Evolutionary conservation across 805 yeast species (phyloP).

Genomic region (Suhomyces xylopsoci): DNA sequence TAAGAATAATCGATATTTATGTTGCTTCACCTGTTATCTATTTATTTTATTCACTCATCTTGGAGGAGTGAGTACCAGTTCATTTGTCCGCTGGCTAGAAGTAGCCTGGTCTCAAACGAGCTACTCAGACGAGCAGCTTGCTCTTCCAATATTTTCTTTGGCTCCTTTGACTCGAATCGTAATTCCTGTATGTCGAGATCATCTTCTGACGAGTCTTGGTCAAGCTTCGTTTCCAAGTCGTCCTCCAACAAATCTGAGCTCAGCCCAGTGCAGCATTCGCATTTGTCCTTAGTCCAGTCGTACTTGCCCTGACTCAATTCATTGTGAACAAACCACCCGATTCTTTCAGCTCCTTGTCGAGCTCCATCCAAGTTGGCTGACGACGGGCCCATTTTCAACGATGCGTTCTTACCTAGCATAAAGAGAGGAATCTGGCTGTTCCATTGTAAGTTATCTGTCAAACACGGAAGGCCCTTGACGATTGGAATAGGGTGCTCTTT

Average conservation of each 20-base stretch:
- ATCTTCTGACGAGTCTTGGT: neutral
- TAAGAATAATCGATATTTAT: no score
- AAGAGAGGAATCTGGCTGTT: slow-evolving; percentile 35
- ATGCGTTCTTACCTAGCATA: slow-evolving; percentile 43
- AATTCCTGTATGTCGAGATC: neutral
- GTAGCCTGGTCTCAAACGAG: slow-evolving; percentile 16
- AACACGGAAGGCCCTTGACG: slow-evolving; percentile 39
- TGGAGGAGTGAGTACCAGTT: slow-evolving; percentile 26
- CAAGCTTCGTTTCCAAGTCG: slow-evolving; percentile 3
- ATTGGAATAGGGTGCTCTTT: slow-evolving; percentile 26
- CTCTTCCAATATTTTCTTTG: neutral
- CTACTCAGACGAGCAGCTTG: neutral
- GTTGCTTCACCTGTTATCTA: no score
- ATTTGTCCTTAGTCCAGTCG: slow-evolving; percentile 7
- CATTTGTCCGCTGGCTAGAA: slow-evolving; percentile 26
- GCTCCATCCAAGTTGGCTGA: slow-evolving; percentile 49
- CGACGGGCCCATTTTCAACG: slow-evolving; percentile 42
- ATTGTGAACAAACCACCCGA: slow-evolving; percentile 36
- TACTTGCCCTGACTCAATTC: slow-evolving; percentile 11
- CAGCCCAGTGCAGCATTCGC: slow-evolving; percentile 4
- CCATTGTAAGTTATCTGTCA: slow-evolving; percentile 46
- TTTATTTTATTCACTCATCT: neutral
- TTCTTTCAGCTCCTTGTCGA: slow-evolving; percentile 43
- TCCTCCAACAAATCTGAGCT: neutral
- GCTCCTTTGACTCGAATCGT: neutral